Base-by-base conservation (phyloP, 108 stramenopile species). In the Nitzschia inconspicua region DNA sequence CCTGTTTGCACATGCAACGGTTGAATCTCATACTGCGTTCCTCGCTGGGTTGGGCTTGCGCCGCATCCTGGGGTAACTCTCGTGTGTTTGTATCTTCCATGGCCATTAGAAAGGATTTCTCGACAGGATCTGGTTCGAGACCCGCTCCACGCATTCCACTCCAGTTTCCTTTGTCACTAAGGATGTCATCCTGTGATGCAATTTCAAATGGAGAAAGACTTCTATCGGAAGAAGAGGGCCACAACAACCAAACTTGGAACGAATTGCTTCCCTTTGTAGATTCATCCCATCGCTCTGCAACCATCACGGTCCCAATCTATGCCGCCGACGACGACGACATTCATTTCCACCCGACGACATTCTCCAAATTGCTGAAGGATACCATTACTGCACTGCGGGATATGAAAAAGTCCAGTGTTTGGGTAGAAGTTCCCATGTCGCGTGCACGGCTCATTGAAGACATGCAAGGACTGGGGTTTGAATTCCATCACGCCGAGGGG, bases 371-470 rank as follows among this genome's bases (percentile, higher is more conserved):
- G 10, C 60, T 89, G 13, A 59, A 71, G 54, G 63, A 68, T 18
- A 86, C 88, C 6, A 48, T 82, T 18, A 23, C 42, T 19, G 60
- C 72, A 0, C 62, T 74, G 0, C 26, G 59, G 23, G 49, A 66
- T 44, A 32, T 79, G 3, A 44, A 76, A 4, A 89, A 85, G 60
- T 64, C 72, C 4, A 83, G 84, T 22, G 14, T 89, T 8, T 89
- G 88, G 88, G 73, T 86, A 30, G 66, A 83, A 19, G 57, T 89
- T 5, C 84, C 79, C 44, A 85, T 89, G 65, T 63, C 82, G 3
- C 65, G 72, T 16, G 77, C 80, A 2, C 23, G 65, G 35, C 44
- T 83, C 4, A 73, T 89, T 8, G 80, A 82, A 59, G 75, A 70
- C 5, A 53, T 72, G 34, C 26, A 44, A 4, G 70, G 60, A 22